Conservation (phyloP, 1,139 yeast species). For the Kodamaea sp. region DNA sequence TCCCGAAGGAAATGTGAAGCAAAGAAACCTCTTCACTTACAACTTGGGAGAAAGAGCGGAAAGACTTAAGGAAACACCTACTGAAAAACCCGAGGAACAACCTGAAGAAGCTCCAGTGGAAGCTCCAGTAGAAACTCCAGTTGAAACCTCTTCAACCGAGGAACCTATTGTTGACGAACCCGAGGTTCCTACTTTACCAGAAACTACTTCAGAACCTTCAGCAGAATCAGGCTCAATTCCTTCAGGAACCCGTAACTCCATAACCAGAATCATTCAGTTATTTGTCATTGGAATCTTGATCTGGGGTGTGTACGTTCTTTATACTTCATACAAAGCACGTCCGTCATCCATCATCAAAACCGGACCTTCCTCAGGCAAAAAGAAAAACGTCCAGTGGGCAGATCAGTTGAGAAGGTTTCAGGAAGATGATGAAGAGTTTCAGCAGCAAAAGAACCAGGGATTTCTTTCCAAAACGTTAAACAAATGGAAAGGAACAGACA, state of each 20-base stretch:
- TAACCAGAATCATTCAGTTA: conserved; percentile 45
- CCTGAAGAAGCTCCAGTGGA: conserved; percentile 2
- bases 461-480: conserved; percentile 42
- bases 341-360: conserved; percentile 48
- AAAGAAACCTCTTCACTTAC: conserved; percentile 27
- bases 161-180: too few species aligned
- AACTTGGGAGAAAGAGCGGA: conserved; percentile 28
- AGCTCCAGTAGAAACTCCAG: conserved; percentile 1
- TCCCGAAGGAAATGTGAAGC: conserved; percentile 14
- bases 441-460: conserved; percentile 23
- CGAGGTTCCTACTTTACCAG: conserved; percentile 1
- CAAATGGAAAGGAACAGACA: conserved; percentile 33
- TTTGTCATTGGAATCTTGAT: conserved; percentile 41
- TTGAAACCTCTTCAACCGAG: conserved; percentile 3
- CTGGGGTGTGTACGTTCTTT: conserved; percentile 46
- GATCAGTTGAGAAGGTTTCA: conserved; percentile 47
- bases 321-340: conserved; percentile 38
- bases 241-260: conserved; percentile 24
- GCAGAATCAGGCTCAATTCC: conserved; percentile 12
- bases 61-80: conserved; percentile 8
- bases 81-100: conserved; percentile 2
- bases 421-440: conserved; percentile 29
- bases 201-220: background rate
- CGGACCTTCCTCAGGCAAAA: conserved; percentile 35
- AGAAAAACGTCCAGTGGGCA: conserved; percentile 62